phyloP scores from a whole-genome alignment of 352 stramenopile species.

The Globisporangium takayamanum region DNA sequence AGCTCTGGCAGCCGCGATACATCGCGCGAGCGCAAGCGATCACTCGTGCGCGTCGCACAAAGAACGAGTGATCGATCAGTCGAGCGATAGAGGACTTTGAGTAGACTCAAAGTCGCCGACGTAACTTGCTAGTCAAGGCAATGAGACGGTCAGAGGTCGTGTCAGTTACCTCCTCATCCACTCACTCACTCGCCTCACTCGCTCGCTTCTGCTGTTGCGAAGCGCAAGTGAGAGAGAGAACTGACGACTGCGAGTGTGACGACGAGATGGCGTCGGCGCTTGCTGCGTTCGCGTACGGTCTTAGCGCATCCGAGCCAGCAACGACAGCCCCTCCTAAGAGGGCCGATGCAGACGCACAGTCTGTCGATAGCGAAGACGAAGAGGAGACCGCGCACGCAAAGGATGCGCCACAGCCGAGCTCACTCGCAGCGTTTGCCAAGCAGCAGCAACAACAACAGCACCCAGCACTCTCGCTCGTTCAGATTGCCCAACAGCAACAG shows the following conservation, averaged over 20 bases:
- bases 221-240: not conserved
- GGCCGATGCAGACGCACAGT: slow-evolving; percentile 24
- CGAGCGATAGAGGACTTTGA: too few species aligned
- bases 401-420: not conserved
- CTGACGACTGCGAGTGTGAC: not conserved
- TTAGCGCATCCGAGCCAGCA: not conserved
- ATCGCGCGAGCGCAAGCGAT: slow-evolving; percentile 10
- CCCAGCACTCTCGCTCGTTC: slow-evolving; percentile 11
- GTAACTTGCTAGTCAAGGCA: too few species aligned
- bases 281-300: slow-evolving; percentile 4
- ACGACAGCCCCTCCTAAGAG: not conserved
- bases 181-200: too few species aligned
- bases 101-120: too few species aligned
- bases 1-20: slow-evolving; percentile 29
- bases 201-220: not conserved
- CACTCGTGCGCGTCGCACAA: not conserved
- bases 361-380: slow-evolving; percentile 24
- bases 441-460: slow-evolving; percentile 15
- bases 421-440: slow-evolving; percentile 30
- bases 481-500: slow-evolving; percentile 12
- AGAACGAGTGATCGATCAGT: not conserved
- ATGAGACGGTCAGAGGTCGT: too few species aligned
- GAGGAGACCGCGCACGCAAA: not conserved
- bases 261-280: slow-evolving; percentile 6
- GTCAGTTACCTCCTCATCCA: not conserved